phyloP scores from a whole-genome alignment of 108 stramenopile species.

The Pseudonitzschia delicatissima region DNA sequence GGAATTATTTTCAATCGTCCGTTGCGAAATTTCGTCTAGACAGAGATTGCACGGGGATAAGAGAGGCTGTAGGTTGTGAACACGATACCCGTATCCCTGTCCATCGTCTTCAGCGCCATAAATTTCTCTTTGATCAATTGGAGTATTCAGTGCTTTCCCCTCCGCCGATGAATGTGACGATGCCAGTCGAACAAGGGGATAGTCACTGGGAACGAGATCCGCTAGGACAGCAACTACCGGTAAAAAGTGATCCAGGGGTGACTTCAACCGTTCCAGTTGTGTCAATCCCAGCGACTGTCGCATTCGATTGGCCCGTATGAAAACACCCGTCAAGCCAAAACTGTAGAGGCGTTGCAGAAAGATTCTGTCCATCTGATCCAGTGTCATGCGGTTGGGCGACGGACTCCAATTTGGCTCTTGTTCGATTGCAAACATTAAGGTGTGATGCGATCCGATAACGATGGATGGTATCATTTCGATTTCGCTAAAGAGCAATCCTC shows the following conservation, averaged over 20 bases:
- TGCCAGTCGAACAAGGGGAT: background rate
- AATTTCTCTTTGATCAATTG: background rate
- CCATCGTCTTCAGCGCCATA: background rate
- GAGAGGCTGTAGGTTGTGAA: slow-evolving; percentile 5
- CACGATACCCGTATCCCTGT: background rate
- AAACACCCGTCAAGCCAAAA: slow-evolving; percentile 13
- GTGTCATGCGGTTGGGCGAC: background rate
- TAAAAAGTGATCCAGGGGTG: slow-evolving; percentile 14
- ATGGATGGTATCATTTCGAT: slow-evolving; percentile 16
- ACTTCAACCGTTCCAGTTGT: slow-evolving; percentile 1
- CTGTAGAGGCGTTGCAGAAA: slow-evolving; percentile 17
- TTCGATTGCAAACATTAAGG: slow-evolving; percentile 16
- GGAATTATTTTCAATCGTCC: background rate
- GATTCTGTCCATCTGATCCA: slow-evolving; percentile 11
- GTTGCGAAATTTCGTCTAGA: background rate
- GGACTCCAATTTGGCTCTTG: slow-evolving; percentile 17
- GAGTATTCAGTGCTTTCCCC: background rate
- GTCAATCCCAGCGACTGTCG: slow-evolving; percentile 13
- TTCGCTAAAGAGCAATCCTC: slow-evolving; percentile 19
- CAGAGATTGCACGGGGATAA: background rate
- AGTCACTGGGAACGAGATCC: slow-evolving; percentile 8
- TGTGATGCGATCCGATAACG: slow-evolving; percentile 1
- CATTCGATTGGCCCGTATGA: slow-evolving; percentile 19
- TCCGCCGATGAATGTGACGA: background rate
- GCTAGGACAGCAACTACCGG: slow-evolving; percentile 17